A percentile compares a stretch with the other conserved stretches of the same genome.
phyloP scores from a whole-genome alignment of 345 rosid genomes.

The Psidium guajava region DNA sequence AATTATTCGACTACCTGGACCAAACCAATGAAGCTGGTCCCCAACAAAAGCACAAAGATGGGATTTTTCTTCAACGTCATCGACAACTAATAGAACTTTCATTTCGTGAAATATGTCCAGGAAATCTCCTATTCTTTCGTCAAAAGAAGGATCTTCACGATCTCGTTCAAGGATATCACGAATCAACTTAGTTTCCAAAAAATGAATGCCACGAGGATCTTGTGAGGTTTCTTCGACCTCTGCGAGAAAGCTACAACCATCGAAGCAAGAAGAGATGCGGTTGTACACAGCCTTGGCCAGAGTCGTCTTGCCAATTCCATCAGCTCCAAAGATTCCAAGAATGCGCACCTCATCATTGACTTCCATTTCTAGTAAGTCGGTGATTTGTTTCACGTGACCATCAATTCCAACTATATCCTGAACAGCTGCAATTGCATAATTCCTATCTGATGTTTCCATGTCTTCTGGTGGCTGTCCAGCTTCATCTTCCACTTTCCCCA shows the following conservation, averaged over 20 bases:
- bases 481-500: background rate
- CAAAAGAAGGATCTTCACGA: background rate
- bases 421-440: background rate
- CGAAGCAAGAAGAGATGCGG: background rate
- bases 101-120: background rate
- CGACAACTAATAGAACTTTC: background rate
- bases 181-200: background rate
- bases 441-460: background rate
- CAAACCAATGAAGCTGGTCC: background rate
- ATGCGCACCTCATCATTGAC: background rate
- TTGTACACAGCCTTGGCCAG: background rate
- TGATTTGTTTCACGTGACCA: background rate
- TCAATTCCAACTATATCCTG: background rate
- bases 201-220: background rate
- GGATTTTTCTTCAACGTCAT: background rate
- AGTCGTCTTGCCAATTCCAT: background rate
- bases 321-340: background rate
- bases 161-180: background rate
- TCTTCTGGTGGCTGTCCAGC: rapidly evolving
- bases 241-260: background rate
- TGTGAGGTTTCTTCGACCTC: background rate
- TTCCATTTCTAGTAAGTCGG: background rate
- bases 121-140: background rate
- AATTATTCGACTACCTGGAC: background rate
- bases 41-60: background rate